Base-by-base conservation (phyloP, 1,284 basidiomycete genomes). In the Ceratobasidium sp. region DNA sequence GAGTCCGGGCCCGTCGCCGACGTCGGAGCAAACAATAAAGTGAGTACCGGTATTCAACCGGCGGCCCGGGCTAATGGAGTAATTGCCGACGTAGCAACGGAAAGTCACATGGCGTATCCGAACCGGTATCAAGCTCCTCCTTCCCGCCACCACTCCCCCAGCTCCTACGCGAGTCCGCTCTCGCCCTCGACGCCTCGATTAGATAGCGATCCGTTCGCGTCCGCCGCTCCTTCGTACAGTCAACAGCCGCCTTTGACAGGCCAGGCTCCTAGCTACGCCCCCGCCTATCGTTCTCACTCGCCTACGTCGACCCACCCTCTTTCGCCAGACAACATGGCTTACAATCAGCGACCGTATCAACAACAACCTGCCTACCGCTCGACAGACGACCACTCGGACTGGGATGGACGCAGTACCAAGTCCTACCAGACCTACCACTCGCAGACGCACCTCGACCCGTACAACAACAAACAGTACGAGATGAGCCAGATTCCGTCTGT, bases 321-420 rank as follows among this genome's bases (percentile, higher is more conserved):
- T 28, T 58, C 47, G 4, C 65, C 65, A 15, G 49, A 67, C 28
- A 35, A 51, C 49, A 67, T 67, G 65, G 65, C 65, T 17, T 67
- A 53, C 47, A 66, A 66, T 31, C 64, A 66, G 45, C 61, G 51
- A 26, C 64, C n/a, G 64, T 39, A 35, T 7, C 23, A 35, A 33
- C 39, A 51, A 33, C 47, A 53, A 8, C 51, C 53, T 13, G 15
- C 17, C 17, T 76, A 80, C 90, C 78, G 78, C 82, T 76, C 84
- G 87, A 45, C 81, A 83, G 65, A 66, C 51, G 58, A 60, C 26
- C 65, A 68, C 28, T 76, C 76, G 2, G 71, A 84, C 58, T 92
- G 91, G 91, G 91, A 93, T 75, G 79, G 84, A 60, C 90, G 90
- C 80, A 90, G 89, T 4, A 82, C 85, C 61, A 90, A 90, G 79